Evolutionary conservation across 1,139 yeast species (phyloP), one percentile per base, ranked within the genome.

Genomic region (Zygosaccharomyces sapae): DNA sequence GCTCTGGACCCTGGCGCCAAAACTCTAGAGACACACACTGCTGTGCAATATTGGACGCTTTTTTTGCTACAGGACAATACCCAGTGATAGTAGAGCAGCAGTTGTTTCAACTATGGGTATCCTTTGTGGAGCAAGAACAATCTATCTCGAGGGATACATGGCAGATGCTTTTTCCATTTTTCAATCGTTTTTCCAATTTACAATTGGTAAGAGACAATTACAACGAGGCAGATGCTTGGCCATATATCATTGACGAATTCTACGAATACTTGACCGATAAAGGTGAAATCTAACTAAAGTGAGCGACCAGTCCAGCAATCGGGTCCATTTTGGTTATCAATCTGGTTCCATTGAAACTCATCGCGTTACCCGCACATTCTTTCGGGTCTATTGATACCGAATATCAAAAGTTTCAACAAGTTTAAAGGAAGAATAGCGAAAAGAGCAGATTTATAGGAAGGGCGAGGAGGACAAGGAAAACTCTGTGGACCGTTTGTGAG

Each of bases 201-300:
- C 85, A 83, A 55, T 80, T 85, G 0, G 61, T 64, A 1, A 70
- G 85, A 13, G 63, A 67, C 8, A 70, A 67, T 3, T 89, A 88
- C 65, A 90, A 85, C 58, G 94, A 84, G 55, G 74, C 77, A 63
- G 89, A 85, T 39, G 86, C 97, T 0, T 90, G 97, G 97, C 98
- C 97, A 5, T 80, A 87, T 48, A 72, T 86, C n/a, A 79, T 90
- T 55, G 98, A 90, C 62, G 90, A 83, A 51, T 92, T 78, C 63
- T 84, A 87, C 22, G 95, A 86, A 55, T 75, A 75, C 61, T 63
- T 79, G 50, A 68, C 67, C 24, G 62, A 56, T 20, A 46, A 47
- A 8, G 27, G 41, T 40, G 38, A 38, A 18, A n/a, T n/a, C n/a
- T n/a, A n/a, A n/a, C n/a, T n/a, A n/a, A n/a, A n/a, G n/a, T n/a